These are phyloP conservation scores for Phytopythium delawarense DNA, from an alignment of 352 stramenopile species.

Conservation along the genomic window DNA sequence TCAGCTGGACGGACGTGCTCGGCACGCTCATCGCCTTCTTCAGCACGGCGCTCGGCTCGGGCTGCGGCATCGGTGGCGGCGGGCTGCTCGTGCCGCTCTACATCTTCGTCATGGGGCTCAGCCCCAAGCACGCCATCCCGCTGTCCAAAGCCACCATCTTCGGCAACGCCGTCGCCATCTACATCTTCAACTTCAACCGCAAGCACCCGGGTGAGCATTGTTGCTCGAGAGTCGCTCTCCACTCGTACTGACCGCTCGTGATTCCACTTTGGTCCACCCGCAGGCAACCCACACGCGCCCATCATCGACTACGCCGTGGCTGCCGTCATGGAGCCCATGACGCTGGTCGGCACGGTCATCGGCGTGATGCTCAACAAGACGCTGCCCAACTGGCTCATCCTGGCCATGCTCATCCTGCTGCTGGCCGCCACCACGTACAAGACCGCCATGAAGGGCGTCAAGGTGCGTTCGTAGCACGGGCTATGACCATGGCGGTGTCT, in stretches of 20 bases:
- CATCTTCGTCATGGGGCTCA: slow-evolving; percentile 92
- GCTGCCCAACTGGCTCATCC: slow-evolving; percentile 81
- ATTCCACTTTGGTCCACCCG: neutral
- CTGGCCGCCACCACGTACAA: slow-evolving; percentile 77
- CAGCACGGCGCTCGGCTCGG: slow-evolving; percentile 86
- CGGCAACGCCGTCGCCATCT: slow-evolving; percentile 94
- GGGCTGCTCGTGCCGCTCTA: slow-evolving; percentile 97
- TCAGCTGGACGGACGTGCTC: slow-evolving; percentile 62
- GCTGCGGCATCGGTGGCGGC: slow-evolving; percentile 91
- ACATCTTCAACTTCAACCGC: slow-evolving; percentile 91
- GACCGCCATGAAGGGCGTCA: slow-evolving; percentile 62
- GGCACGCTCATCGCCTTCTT: slow-evolving; percentile 72
- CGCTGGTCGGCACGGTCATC: slow-evolving; percentile 73
- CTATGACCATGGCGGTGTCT: neutral
- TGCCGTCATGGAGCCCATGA: slow-evolving; percentile 96
- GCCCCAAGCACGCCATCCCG: slow-evolving; percentile 96
- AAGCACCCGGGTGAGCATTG: slow-evolving; percentile 79
- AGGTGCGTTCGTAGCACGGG: slow-evolving; percentile 19
- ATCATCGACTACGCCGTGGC: slow-evolving; percentile 98
- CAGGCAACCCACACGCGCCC: slow-evolving; percentile 81
- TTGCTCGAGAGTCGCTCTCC: too few species aligned
- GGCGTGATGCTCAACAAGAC: slow-evolving; percentile 83
- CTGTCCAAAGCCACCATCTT: slow-evolving; percentile 97
- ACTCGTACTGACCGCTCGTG: neutral
- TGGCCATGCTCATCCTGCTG: slow-evolving; percentile 70